A percentile compares a stretch with the other conserved stretches of the same genome.
phyloP scores from a whole-genome alignment of 1,284 basidiomycete genomes.

The Coriolopsis trogii region DNA sequence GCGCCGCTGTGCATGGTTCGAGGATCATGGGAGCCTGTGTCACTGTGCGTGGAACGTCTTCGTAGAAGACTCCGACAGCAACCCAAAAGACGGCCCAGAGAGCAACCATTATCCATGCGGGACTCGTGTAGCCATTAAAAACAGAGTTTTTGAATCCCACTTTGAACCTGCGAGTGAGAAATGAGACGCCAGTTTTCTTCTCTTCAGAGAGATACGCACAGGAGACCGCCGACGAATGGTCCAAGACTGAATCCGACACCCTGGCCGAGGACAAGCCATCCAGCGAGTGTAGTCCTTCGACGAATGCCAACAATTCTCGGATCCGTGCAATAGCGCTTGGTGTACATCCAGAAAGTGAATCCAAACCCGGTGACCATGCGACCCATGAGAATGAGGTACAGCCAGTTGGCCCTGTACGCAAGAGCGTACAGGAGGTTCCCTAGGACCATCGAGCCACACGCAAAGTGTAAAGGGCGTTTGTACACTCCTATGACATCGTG shows the following conservation, averaged over 20 bases:
- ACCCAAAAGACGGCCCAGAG: constrained; percentile 58
- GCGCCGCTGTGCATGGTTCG: constrained; percentile 2
- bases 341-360: constrained; percentile 50
- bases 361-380: constrained; percentile 54
- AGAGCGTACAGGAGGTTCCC: constrained; percentile 48
- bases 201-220: constrained; percentile 30
- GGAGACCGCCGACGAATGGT: constrained; percentile 66
- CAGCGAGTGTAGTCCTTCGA: constrained; percentile 62
- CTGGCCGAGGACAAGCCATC: constrained; percentile 67
- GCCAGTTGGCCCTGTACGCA: constrained; percentile 47
- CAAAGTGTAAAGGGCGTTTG: constrained; percentile 45
- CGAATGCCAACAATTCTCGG: constrained; percentile 67
- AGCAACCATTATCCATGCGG: constrained; percentile 66
- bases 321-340: constrained; percentile 67
- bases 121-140: constrained; percentile 67
- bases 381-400: constrained; percentile 53
- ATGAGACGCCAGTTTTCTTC: not conserved
- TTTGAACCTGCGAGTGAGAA: constrained; percentile 26
- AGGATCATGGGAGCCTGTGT: constrained; percentile 10
- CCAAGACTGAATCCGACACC: constrained; percentile 66
- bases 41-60: constrained; percentile 46
- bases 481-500: constrained; percentile 57
- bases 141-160: constrained; percentile 38
- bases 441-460: constrained; percentile 43
- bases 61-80: constrained; percentile 45